Percentiles rank a stretch among this genome's conserved stretches.
Conservation (phyloP, 2,329 filamentous ascomycete genomes). For the Nemania sp. region DNA sequence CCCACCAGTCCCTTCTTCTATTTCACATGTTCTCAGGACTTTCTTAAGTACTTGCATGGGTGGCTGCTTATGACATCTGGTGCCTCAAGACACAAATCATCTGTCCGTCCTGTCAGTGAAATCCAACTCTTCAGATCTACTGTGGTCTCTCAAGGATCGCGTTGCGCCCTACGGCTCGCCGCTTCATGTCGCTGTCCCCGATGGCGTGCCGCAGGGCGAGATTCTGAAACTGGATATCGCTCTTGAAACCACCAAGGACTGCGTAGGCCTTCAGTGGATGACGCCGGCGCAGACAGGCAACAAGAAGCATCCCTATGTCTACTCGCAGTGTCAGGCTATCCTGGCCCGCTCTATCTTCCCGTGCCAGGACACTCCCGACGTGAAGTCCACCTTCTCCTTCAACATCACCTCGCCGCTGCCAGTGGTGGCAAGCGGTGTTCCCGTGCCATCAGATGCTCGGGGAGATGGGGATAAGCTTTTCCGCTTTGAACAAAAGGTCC, state of each 20-base stretch:
- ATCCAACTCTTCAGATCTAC: slow-evolving; percentile 64
- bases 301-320: slow-evolving; percentile 96
- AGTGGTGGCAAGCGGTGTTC: slow-evolving; percentile 87
- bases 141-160: slow-evolving; percentile 73
- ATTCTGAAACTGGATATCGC: slow-evolving; percentile 64
- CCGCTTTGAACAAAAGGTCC: slow-evolving; percentile 85
- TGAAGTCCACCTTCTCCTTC: slow-evolving; percentile 94
- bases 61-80: not conserved
- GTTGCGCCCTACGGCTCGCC: slow-evolving; percentile 76
- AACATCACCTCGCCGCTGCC: slow-evolving; percentile 83
- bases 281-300: slow-evolving; percentile 92
- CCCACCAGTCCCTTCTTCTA: not conserved
- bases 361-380: slow-evolving; percentile 95
- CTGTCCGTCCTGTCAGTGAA: slow-evolving; percentile 74
- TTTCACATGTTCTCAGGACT: not conserved
- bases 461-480: slow-evolving; percentile 68
- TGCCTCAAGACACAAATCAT: slow-evolving; percentile 71
- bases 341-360: slow-evolving; percentile 93
- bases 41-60: not conserved
- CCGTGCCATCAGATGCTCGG: slow-evolving; percentile 51
- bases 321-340: slow-evolving; percentile 96
- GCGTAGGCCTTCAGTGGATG: slow-evolving; percentile 94
- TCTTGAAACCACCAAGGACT: slow-evolving; percentile 81
- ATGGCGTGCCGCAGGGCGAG: slow-evolving; percentile 57
- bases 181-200: slow-evolving; percentile 65